Base-by-base conservation (phyloP, 2,329 filamentous ascomycete genomes). In the Pseudofabraea citricarpa region DNA sequence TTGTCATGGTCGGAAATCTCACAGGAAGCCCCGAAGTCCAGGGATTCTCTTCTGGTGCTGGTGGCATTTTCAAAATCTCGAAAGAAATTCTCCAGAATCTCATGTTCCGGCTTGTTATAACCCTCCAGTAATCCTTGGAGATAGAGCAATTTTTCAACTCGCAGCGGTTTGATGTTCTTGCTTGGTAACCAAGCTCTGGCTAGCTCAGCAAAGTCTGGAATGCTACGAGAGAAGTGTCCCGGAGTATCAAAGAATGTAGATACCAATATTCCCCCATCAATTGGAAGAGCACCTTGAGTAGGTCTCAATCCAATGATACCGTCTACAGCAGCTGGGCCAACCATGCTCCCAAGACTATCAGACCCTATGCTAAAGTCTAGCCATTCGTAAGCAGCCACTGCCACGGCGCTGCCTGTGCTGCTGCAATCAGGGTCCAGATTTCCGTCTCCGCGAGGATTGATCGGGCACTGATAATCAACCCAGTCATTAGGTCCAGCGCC, bases 341-440 rank as follows among this genome's bases (percentile, higher is more conserved):
- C 44, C 45, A 54, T 53, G 37, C 50, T 54, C 5, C 53, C 52
- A 9, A 53, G 3, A 82, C 55, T 73, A 45, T 74, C 71, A 26
- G 65, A 69, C 2, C 72, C 73, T 6, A 77, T 56, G 0, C 71
- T 64, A 38, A 73, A 54, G 42, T 77, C 73, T 2, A 77, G 56
- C 70, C 70, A 74, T 0, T 60, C 50, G 44, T 74, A 74, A 1
- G 61, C 62, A 16, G 60, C 68, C 31, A 65, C 56, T 3, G 63
- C 67, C 15, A 68, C 66, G 13, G 64, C 71, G 26, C 64, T 63
- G 0, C 70, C 70, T 2, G 66, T 59, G 15, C 68, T 76, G 1
- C 72, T 76, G 4, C 68, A 70, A 1, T 65, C 66, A 46, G 71
- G 61, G 3, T 65, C 64, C 26, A 68, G 65, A 20, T 69, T 70